phyloP scores from a whole-genome alignment of 1,284 basidiomycete species.

The Tausonia pullulans region DNA sequence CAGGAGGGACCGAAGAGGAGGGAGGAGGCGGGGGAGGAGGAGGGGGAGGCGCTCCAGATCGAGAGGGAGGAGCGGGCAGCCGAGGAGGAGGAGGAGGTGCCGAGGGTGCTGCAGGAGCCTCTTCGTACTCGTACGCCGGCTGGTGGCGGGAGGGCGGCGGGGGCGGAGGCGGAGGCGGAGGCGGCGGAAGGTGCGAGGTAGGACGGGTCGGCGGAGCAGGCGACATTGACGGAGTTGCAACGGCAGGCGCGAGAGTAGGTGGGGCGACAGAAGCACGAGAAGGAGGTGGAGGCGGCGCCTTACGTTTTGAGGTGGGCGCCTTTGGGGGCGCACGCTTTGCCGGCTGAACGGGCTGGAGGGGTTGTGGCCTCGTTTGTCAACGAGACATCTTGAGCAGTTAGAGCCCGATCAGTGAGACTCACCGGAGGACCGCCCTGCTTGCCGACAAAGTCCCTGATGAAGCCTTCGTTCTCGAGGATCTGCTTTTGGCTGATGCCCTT shows the following conservation, averaged over 20 bases:
- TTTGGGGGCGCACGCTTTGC: constrained; percentile 30
- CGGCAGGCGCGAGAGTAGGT: constrained; percentile 26
- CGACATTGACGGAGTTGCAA: constrained; percentile 19
- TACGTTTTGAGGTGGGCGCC: constrained; percentile 33
- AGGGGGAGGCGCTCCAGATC: constrained; percentile 67
- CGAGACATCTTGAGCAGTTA: neutral
- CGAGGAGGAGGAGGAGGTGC: constrained; percentile 24
- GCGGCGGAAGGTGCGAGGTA: constrained; percentile 30
- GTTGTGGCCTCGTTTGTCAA: neutral
- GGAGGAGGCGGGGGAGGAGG: constrained; percentile 52
- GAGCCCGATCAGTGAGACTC: neutral
- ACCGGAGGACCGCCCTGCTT: constrained; percentile 40
- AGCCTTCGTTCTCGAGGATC: constrained; percentile 69
- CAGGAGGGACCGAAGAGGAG: constrained; percentile 34
- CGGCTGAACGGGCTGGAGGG: constrained; percentile 22
- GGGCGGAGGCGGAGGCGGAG: constrained; percentile 22
- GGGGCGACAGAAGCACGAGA: constrained; percentile 36
- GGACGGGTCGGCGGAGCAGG: constrained; percentile 35
- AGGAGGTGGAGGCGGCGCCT: constrained; percentile 34
- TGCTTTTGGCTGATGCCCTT: constrained; percentile 52
- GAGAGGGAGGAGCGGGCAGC: constrained; percentile 27
- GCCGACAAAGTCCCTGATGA: constrained; percentile 74
- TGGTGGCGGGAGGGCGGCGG: constrained; percentile 19
- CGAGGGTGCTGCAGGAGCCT: constrained; percentile 20
- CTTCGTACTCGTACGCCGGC: constrained; percentile 17